Base-by-base conservation (phyloP, 352 stramenopile species). In the Globisporangium spinosum region DNA sequence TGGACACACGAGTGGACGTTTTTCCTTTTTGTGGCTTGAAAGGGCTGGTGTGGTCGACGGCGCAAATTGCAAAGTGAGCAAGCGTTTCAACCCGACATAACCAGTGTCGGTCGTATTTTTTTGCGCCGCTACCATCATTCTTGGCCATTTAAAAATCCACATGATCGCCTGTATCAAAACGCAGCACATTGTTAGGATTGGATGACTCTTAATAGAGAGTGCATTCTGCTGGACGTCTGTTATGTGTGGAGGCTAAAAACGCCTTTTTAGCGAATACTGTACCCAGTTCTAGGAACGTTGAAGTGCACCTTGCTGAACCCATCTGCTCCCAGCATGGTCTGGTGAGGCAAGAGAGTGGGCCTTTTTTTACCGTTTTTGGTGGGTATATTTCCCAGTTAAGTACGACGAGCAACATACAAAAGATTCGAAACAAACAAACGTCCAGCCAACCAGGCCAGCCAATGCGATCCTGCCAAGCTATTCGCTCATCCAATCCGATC, bases 1-100 rank as follows among this genome's bases (percentile, higher is more conserved):
- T 43, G n/a, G 15, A n/a, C 40, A 49, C 5, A 6, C 6, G 25
- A 20, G 8, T 51, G 12, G 13, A 10, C 10, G 17, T 53, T 8
- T 62, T n/a, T 62, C 0, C 38, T 63, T 2, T 56, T 64, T 13
- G 17, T 49, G 17, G 17, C 17, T 51, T n/a, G 43, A n/a, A 49
- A 17, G 2, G 22, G 6, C 35, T 54, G 53, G 58, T 38, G 58
- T 17, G 7, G 43, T 51, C 34, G 35, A 53, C 8, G 22, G 4
- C 23, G 43, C 20, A 22, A 22, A 65, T 65, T 13, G 13, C 25
- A 65, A 65, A 65, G 20, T 65, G 60, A 65, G 60, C 40, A 43
- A 43, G 35, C 15, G 35, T 3, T 10, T 12, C 7, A 12, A 12
- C 35, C 15, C 8, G 12, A 43, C 35, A 17, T 43, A 22, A 49